Conservation (phyloP, 768 basidiomycete genomes). For the Lentinula sp. region DNA sequence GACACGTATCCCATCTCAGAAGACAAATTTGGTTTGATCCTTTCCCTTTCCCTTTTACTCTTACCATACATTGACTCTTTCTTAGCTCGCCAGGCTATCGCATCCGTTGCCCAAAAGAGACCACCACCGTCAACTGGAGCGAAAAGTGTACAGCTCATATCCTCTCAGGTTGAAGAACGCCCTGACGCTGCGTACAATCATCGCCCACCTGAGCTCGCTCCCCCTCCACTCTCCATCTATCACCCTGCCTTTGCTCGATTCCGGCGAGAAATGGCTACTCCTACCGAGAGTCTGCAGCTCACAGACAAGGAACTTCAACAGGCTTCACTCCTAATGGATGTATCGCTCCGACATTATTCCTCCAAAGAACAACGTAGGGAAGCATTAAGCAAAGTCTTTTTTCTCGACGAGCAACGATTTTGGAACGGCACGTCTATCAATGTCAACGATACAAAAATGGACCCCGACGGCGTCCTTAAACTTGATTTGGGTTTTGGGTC, state of each 20-base stretch:
- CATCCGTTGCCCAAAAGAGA: not conserved
- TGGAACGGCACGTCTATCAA: no score
- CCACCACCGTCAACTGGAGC: not conserved
- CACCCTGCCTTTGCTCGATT: slow-evolving; percentile 10
- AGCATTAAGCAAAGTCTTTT: no score
- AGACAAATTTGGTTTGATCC: not conserved
- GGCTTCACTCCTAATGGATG: not conserved
- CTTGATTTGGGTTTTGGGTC: no score
- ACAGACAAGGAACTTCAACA: not conserved
- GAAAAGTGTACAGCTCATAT: not conserved
- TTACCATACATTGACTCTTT: no score
- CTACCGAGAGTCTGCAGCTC: not conserved
- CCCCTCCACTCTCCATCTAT: slow-evolving; percentile 10
- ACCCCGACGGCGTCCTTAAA: no score
- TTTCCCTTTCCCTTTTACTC: not conserved
- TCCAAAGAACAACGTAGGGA: not conserved
- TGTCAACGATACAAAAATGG: no score
- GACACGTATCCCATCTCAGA: no score
- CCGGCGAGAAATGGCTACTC: not conserved
- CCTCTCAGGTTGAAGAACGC: not conserved
- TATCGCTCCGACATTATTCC: not conserved
- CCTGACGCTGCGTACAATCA: slow-evolving; percentile 9
- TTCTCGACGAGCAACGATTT: no score
- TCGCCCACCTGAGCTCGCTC: slow-evolving; percentile 4
- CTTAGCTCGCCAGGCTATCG: not conserved